Evolutionary conservation across 257 asterid species (phyloP), one percentile per base, ranked within the genome.

Genomic region (Petunia secreta): DNA sequence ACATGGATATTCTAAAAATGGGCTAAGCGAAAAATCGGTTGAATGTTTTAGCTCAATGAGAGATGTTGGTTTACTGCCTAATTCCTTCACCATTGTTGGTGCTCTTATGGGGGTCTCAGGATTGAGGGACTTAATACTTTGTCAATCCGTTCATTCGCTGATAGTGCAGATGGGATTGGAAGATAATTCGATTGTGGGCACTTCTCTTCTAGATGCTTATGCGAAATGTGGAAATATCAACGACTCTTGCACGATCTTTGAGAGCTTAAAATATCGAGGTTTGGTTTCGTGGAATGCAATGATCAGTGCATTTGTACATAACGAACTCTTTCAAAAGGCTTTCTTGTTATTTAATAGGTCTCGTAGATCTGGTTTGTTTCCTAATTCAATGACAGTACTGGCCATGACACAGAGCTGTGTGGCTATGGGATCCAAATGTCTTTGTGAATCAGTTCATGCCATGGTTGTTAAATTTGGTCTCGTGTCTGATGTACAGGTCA

Each of bases 271-370:
- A 50, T 0, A 59, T 46, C 73, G 44, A 44, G 75, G 80, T 5
- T 2, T 76, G 11, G 85, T 82, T 58, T 65, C 85, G 2, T 82
- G 82, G 79, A 82, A 77, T 77, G 85, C 74, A 65, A 82, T 82
- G 82, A 82, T 82, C 10, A 46, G 71, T 40, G 85, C 64, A 66
- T 82, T 77, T 46, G 65, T 67, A 34, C 63, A 66, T 57, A 77
- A 82, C 66, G 81, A 1, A 69, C 52, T 67, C 1, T 65, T 57
- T 66, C n/a, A 64, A 41, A 73, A 82, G 44, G 85, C 41, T 76
- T 55, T 82, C 57, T 8, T 43, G 78, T 40, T 82, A 75, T 77
- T 77, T 57, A 77, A 77, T 8, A 41, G 55, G 43, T 78, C 48
- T 55, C 71, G n/a, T 34, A 75, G 69, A 44, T 82, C 48, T 67